Conservation (phyloP, 306 rosid genomes). For the Parietaria judaica region DNA sequence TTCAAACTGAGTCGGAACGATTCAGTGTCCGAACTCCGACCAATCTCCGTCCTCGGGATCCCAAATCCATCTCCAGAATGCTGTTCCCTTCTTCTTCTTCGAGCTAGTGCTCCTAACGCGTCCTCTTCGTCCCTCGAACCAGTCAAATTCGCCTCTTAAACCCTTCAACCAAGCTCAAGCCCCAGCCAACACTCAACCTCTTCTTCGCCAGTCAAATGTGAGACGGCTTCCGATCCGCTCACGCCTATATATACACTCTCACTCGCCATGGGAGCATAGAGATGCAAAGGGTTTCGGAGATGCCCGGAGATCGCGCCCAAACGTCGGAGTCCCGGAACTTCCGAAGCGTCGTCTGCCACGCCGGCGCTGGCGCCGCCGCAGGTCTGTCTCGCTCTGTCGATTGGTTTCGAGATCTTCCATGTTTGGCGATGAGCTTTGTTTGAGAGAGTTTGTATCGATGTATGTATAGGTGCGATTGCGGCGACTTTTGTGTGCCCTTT, state of each 20-base stretch:
- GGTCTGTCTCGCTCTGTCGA: conserved; percentile 34
- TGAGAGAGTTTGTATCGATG: conserved; percentile 12
- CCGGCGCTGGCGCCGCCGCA: conserved; percentile 84
- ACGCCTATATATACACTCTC: not conserved
- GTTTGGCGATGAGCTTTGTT: not conserved
- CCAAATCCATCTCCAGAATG: not conserved
- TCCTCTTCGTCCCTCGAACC: not conserved
- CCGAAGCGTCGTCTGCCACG: conserved; percentile 46
- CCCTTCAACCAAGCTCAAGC: conserved; percentile 17
- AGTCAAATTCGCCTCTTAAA: conserved; percentile 9
- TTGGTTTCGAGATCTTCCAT: not conserved
- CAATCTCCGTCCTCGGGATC: conserved; percentile 6
- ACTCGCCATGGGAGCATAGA: conserved; percentile 12
- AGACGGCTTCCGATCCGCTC: not conserved
- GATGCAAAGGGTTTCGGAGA: conserved; percentile 18
- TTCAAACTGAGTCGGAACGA: too few relatives aligned
- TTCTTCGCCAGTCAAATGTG: not conserved
- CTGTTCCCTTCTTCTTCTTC: not conserved
- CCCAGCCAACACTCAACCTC: conserved; percentile 7
- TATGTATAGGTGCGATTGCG: conserved; percentile 68
- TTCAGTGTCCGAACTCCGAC: not conserved
- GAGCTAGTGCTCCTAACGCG: not conserved
- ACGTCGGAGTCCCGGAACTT: conserved; percentile 27
- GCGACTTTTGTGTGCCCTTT: conserved; percentile 92
- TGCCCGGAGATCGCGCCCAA: conserved; percentile 43